Conservation (phyloP, 306 rosid species). For the Alnus glutinosa region DNA sequence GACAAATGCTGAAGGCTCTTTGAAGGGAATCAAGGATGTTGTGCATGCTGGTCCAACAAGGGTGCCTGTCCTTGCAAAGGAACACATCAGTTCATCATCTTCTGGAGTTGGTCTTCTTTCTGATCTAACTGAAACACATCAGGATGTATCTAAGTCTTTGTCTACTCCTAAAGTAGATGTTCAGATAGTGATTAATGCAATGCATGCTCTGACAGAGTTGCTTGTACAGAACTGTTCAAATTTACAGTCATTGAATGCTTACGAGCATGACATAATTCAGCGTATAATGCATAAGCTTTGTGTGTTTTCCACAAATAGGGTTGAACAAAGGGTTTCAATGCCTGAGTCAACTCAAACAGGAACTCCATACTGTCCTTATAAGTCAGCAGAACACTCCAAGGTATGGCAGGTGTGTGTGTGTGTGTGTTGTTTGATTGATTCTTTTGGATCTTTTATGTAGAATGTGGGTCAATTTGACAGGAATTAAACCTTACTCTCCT, state of each 20-base stretch:
- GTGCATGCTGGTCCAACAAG: conserved; percentile 16
- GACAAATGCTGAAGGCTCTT: conserved; percentile 22
- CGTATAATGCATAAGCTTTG: conserved; percentile 52
- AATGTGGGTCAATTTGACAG: conserved; percentile 4
- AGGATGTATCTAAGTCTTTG: conserved; percentile 44
- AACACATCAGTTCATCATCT: conserved; percentile 28
- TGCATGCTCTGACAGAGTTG: conserved; percentile 58
- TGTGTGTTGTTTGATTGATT: neutral
- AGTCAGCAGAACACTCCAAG: conserved; percentile 43
- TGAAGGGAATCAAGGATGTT: conserved; percentile 30
- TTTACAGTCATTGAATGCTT: conserved; percentile 33
- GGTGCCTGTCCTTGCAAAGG: conserved; percentile 27
- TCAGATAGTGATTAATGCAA: conserved; percentile 36
- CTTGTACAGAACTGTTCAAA: conserved; percentile 44
- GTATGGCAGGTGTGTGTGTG: conserved; percentile 37
- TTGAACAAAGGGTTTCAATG: conserved; percentile 32
- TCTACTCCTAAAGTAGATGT: conserved; percentile 46
- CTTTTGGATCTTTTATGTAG: neutral
- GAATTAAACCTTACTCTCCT: conserved; percentile 5
- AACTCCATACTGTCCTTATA: conserved; percentile 27
- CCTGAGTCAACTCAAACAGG: conserved; percentile 35
- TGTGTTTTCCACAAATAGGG: conserved; percentile 32
- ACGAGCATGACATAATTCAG: conserved; percentile 37
- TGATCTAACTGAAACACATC: conserved; percentile 33
- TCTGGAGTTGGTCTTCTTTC: conserved; percentile 30